Base-by-base conservation (phyloP, 2,329 filamentous ascomycete species). In the Thelonectria blattea region DNA sequence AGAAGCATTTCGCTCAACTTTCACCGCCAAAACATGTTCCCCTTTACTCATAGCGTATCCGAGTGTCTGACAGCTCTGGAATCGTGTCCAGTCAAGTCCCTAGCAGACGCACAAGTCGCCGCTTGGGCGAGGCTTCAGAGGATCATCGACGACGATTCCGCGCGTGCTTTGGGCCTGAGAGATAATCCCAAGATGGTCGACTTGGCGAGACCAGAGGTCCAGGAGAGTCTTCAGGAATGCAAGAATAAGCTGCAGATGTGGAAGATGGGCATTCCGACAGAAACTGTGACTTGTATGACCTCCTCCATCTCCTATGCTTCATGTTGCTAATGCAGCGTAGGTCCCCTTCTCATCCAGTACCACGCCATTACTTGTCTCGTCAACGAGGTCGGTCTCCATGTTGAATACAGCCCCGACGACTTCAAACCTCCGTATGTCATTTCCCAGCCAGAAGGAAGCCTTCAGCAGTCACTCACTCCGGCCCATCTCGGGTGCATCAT, bases 11-110 rank as follows among this genome's bases (percentile, higher is more conserved):
- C 50, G 4, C 22, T 53, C 3, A 46, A 45, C 17, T 53, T 53
- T 17, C 50, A 52, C 6, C 50, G 50, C 12, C 50, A 42, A 52
- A 52, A 52, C n/a, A 52, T 52, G 50, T 43, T 52, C 22, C 50
- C 50, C 7, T 43, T 52, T 15, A 43, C 37, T 5, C 20, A 30
- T 5, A 20, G 20, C 37, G 42, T 52, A 24, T 27, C 50, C 15
- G 50, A 32, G 20, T 52, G 34, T 22, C 37, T 52, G 12, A 12
- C 22, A 15, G 18, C 39, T 7, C 12, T 52, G 1, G 50, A 52
- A 24, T 27, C 37, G 17, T 42, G 22, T n/a, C 34, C 32, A 15
- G 11, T 15, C 12, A 52, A 9, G 17, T 30, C 37, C 10, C 10
- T 20, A 1, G 41, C 4, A 2, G 50, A 52, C 37, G 14, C 50